phyloP scores from a whole-genome alignment of 2,329 filamentous ascomycete genomes.

The Trichoderma sp. region DNA sequence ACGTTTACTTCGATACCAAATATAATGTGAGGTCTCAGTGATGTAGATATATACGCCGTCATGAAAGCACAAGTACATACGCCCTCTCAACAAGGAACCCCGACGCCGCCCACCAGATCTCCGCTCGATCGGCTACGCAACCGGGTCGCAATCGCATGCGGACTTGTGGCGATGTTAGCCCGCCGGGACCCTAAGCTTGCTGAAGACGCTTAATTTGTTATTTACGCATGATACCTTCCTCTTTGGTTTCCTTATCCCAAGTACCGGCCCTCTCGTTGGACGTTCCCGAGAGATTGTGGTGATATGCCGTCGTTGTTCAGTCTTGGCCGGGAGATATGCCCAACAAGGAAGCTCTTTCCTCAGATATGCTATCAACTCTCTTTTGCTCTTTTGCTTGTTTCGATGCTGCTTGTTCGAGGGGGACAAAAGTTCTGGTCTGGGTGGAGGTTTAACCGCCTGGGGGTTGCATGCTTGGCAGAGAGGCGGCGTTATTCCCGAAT shows the following conservation, averaged over 20 bases:
- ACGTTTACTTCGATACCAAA: too few relatives aligned
- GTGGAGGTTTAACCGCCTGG: background rate
- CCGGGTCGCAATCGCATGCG: background rate
- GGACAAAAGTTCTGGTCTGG: too few relatives aligned
- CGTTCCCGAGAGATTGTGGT: background rate
- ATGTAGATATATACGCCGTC: too few relatives aligned
- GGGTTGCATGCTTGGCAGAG: background rate
- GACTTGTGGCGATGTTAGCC: background rate
- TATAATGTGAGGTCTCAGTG: background rate
- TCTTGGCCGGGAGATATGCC: constrained; percentile 11
- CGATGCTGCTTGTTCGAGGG: background rate
- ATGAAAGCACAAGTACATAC: background rate
- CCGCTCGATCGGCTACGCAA: background rate
- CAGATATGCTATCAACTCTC: background rate
- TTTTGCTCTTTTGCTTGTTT: background rate
- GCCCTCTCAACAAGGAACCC: background rate
- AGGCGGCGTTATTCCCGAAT: background rate
- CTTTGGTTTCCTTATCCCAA: background rate
- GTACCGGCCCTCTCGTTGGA: background rate
- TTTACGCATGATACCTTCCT: background rate
- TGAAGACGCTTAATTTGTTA: constrained; percentile 3
- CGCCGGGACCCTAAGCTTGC: constrained; percentile 4
- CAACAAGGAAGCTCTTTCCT: constrained; percentile 4
- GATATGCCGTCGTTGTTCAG: background rate
- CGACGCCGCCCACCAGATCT: background rate